Conservation (phyloP, 805 yeast species). For the Wilhelminamyces savonicus region DNA sequence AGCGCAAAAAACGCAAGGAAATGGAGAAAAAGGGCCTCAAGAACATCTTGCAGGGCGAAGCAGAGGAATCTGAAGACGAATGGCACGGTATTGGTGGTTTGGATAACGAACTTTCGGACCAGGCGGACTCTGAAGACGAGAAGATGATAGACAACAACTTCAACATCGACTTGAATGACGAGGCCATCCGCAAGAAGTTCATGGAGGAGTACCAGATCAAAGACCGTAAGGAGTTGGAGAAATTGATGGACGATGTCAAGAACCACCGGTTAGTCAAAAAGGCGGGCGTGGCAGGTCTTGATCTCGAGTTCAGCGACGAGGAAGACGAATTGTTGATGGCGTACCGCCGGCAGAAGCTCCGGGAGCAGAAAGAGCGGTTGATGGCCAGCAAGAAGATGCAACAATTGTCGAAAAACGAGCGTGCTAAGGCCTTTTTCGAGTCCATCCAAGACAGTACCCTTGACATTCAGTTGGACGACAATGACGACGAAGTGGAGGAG, state of each 20-base stretch:
- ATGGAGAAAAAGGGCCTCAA: slow-evolving; percentile 53
- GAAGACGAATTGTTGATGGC: slow-evolving; percentile 57
- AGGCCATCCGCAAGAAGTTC: slow-evolving; percentile 50
- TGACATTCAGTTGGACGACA: slow-evolving; percentile 20
- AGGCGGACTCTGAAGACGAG: slow-evolving; percentile 71
- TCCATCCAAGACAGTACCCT: slow-evolving; percentile 44
- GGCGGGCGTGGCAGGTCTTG: slow-evolving; percentile 46
- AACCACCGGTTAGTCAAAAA: slow-evolving; percentile 63
- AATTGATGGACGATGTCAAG: slow-evolving; percentile 63
- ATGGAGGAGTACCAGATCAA: slow-evolving; percentile 55
- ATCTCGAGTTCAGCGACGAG: slow-evolving; percentile 66
- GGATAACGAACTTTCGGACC: slow-evolving; percentile 55
- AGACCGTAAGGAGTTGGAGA: slow-evolving; percentile 60
- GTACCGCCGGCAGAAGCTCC: slow-evolving; percentile 35
- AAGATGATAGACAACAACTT: slow-evolving; percentile 69
- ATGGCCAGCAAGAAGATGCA: slow-evolving; percentile 39
- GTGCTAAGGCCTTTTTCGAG: slow-evolving; percentile 61
- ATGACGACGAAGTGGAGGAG: slow-evolving; percentile 13
- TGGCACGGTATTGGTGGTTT: slow-evolving; percentile 77
- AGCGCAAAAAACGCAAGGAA: slow-evolving; percentile 37
- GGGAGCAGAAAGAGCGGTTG: slow-evolving; percentile 44
- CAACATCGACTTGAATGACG: slow-evolving; percentile 49
- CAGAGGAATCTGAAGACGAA: slow-evolving; percentile 86
- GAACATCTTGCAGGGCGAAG: slow-evolving; percentile 70
- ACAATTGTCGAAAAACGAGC: slow-evolving; percentile 44